Percentiles rank a stretch among this genome's conserved stretches.
Conservation (phyloP, 257 asterid species). For the Rauvolfia tetraphylla region DNA sequence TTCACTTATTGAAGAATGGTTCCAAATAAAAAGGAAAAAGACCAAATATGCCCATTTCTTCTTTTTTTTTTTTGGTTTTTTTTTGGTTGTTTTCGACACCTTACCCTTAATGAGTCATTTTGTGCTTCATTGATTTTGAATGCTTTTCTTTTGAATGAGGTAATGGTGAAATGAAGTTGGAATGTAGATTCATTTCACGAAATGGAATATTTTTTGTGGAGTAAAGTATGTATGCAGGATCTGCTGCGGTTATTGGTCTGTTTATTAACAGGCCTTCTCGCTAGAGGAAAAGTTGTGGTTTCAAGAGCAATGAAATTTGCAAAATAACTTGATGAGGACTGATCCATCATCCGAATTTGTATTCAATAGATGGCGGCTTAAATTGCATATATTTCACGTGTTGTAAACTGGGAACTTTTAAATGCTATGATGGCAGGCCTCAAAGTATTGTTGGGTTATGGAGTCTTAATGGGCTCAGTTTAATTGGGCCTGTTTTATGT, state of each 20-base stretch:
- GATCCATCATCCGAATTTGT: not conserved
- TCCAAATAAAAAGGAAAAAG: not conserved
- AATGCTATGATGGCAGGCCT: not conserved
- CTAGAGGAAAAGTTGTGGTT: not conserved
- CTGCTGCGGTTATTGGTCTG: not conserved
- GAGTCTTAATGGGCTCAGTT: too few species aligned
- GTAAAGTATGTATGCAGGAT: not conserved
- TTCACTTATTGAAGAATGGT: conserved; percentile 1
- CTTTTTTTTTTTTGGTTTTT: too few species aligned
- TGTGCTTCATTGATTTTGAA: not conserved
- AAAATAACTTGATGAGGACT: not conserved
- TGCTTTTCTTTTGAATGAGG: not conserved
- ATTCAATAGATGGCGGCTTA: not conserved
- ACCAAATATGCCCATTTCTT: not conserved
- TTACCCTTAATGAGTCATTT: not conserved
- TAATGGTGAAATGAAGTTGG: not conserved
- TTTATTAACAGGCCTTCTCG: not conserved
- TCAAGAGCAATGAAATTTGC: not conserved
- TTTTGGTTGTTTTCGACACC: too few species aligned
- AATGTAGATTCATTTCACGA: not conserved
- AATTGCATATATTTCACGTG: not conserved
- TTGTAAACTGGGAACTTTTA: not conserved
- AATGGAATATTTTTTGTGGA: not conserved
- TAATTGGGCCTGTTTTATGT: too few species aligned
- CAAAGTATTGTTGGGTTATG: too few species aligned